Evolutionary conservation across 495 filamentous ascomycete species (phyloP), one percentile per base, ranked within the genome.

Genomic region (Aspergillus heteromorphus): DNA sequence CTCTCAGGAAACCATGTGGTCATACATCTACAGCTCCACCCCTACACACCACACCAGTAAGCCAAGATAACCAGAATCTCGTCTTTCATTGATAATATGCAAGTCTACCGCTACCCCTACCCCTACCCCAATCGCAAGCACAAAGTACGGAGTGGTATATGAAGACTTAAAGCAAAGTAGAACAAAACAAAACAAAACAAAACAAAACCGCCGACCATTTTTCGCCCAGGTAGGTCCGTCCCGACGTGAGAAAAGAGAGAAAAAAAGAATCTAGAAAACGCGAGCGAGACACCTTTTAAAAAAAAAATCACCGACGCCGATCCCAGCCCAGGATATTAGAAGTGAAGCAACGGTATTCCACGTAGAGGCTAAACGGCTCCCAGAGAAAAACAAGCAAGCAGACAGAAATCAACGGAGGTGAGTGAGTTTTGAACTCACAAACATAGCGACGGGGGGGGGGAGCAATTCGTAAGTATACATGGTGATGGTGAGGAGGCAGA

Each of bases 301-400:
- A n/a, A n/a, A n/a, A n/a, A n/a, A 34, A 18, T 16, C 45, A 31
- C 16, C 18, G 20, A 53, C 55, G 49, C 55, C 49, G 23, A 51
- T 43, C 43, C 20, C 27, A 29, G 21, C 21, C 49, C 36, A 36
- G 34, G 45, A 27, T 10, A 23, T 47, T 45, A 36, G 38, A 48
- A 29, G 19, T 21, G n/a, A n/a, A n/a, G n/a, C n/a, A n/a, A 40
- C 21, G 36, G 36, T 50, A 29, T 42, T 41, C 38, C 19, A 30
- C 49, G 18, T 17, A 13, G n/a, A 29, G 48, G 29, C 19, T 48
- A 30, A 30, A 38, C 34, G 34, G 17, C 17, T 40, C 30, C 17
- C 20, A 50, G 14, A 48, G 27, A 31, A 20, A 48, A 48, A 31
- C 11, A 31, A 16, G 43, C 27, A 48, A 25, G 45, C 23, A 27